Evolutionary conservation across 129 eudicot genomes (phyloP).

Genomic region (Chrysanthemum seticuspe): DNA sequence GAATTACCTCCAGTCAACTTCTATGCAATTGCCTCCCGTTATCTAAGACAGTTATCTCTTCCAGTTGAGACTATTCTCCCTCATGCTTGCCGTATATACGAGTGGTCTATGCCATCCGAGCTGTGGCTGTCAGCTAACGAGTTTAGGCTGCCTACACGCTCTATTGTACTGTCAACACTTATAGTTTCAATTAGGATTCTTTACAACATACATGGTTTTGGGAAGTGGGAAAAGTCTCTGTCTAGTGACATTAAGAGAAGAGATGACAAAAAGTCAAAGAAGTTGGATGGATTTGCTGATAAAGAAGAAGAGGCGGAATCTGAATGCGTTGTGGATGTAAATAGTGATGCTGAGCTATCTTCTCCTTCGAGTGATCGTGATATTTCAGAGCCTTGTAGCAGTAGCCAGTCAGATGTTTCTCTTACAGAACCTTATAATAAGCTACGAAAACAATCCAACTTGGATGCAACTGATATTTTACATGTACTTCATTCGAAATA

Average conservation of each 20-base stretch:
- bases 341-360: too few relatives aligned
- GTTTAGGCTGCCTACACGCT: constrained; percentile 67
- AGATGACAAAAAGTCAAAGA: constrained; percentile 18
- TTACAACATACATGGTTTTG: constrained; percentile 71
- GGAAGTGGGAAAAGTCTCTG: constrained; percentile 70
- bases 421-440: constrained; percentile 13
- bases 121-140: constrained; percentile 67
- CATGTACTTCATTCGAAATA: constrained; percentile 50
- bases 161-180: constrained; percentile 61
- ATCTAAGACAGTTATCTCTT: constrained; percentile 57
- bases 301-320: background rate
- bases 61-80: constrained; percentile 56
- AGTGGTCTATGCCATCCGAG: constrained; percentile 88
- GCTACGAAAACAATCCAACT: constrained; percentile 10
- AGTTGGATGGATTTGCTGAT: constrained; percentile 18
- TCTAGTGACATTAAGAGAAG: constrained; percentile 27
- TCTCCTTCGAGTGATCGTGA: too few relatives aligned
- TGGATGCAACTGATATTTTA: constrained; percentile 47
- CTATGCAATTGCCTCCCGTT: constrained; percentile 66
- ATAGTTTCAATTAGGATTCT: constrained; percentile 68
- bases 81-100: constrained; percentile 55
- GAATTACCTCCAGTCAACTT: constrained; percentile 82
- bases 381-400: too few relatives aligned
- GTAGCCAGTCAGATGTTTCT: background rate
- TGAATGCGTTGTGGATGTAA: too few relatives aligned